Conservation (phyloP, 768 basidiomycete species). For the Lepiota brunneoincarnata region DNA sequence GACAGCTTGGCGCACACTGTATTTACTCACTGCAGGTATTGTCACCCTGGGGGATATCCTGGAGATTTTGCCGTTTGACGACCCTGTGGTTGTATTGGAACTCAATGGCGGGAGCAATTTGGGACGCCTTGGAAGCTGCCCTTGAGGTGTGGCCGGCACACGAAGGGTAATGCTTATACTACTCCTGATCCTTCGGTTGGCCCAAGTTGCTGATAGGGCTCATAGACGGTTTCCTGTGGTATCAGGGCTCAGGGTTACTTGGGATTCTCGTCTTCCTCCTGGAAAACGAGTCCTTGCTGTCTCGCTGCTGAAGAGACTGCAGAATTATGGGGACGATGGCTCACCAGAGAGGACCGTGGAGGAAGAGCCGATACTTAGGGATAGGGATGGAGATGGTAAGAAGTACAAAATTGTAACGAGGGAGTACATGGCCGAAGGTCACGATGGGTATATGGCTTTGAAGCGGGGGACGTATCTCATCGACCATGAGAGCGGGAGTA, state of each 20-base stretch:
- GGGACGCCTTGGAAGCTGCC: slow-evolving; percentile 74
- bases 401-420: slow-evolving; percentile 83
- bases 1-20: not conserved
- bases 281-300: slow-evolving; percentile 74
- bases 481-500: slow-evolving; percentile 79
- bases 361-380: slow-evolving; percentile 52
- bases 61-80: slow-evolving; percentile 88
- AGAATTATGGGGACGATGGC: slow-evolving; percentile 23
- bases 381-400: slow-evolving; percentile 47
- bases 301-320: slow-evolving; percentile 50
- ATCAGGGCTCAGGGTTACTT: slow-evolving; percentile 79
- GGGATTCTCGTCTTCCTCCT: slow-evolving; percentile 78
- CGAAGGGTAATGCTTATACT: slow-evolving; percentile 65
- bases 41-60: slow-evolving; percentile 84
- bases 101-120: slow-evolving; percentile 75
- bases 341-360: slow-evolving; percentile 31
- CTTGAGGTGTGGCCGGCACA: slow-evolving; percentile 83
- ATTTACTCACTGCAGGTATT: slow-evolving; percentile 42
- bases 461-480: slow-evolving; percentile 66
- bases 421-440: slow-evolving; percentile 81
- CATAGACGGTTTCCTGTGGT: slow-evolving; percentile 84
- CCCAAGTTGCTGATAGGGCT: not conserved
- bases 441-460: slow-evolving; percentile 77
- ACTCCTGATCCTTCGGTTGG: not conserved
- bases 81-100: slow-evolving; percentile 79